Base-by-base conservation (phyloP, 2,329 filamentous ascomycete genomes). In the Penicillium psychrosexuale region DNA sequence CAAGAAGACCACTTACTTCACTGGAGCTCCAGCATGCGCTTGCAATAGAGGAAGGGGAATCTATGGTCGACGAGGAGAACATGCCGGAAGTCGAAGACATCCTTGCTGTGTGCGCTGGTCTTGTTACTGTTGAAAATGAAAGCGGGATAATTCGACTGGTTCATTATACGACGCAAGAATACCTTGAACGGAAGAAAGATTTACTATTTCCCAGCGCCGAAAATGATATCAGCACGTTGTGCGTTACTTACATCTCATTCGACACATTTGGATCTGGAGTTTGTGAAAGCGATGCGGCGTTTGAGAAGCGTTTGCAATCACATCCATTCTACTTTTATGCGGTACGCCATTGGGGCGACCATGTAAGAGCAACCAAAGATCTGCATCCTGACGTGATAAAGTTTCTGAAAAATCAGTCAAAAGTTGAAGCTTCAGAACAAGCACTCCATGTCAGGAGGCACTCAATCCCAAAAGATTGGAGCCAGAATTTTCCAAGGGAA, bases 1-100 rank as follows among this genome's bases (percentile, higher is more conserved):
- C 75, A 0, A 70, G 62, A 42, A 66, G 71, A 38, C 71, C 62
- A 0, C 55, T 81, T 0, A 69, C 55, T 1, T 64, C 52, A 1
- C 0, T 17, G 0, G 76, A 80, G 53, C 66, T 81, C 4, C 69
- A 70, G 47, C 69, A 80, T 56, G 78, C 77, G 0, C 67, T 82
- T 13, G 77, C 73, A 0, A 61, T 77, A 0, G 70, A 76, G 37
- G 1, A 48, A 2, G 68, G 58, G 0, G 39, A 61, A 2, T 0
- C 46, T 0, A 19, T n/a, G 52, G 64, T 1, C 47, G 70, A 78
- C 5, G 22, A 68, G 43, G 69, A 76, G 0, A 73, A 75, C 19
- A 19, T 78, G 0, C 57, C 70, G 0, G 58, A 71, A 0, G 36
- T 73, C 5, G 48, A 59, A 12, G 55, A 59, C 5, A 58, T 69